Percentiles rank a stretch among this genome's conserved stretches.
Conservation (phyloP, 441 rosid genomes). For the Erysimum cheiri region DNA sequence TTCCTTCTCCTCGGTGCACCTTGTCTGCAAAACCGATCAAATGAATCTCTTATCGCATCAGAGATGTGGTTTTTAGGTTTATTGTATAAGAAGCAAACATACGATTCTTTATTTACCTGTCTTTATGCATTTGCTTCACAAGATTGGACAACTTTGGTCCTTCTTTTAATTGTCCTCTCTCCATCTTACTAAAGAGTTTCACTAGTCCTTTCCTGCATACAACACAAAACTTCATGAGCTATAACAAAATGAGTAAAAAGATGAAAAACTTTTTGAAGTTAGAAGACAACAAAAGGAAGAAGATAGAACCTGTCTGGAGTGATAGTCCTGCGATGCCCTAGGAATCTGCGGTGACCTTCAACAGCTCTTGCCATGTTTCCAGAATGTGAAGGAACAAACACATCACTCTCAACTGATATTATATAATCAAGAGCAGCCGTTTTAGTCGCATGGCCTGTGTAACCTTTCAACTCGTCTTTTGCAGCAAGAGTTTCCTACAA, state of each 20-base stretch:
- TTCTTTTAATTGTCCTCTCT: constrained; percentile 61
- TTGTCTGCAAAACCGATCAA: constrained; percentile 58
- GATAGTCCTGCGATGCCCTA: constrained; percentile 86
- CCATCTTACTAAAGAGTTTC: constrained; percentile 69
- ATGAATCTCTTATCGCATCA: not conserved
- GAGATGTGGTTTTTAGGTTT: not conserved
- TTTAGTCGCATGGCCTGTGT: constrained; percentile 77
- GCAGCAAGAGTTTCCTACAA: constrained; percentile 75
- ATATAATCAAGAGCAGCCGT: constrained; percentile 94
- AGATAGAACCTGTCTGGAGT: constrained; percentile 78
- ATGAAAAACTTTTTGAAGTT: not conserved
- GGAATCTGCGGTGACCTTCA: constrained; percentile 96
- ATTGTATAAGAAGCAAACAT: constrained; percentile 4
- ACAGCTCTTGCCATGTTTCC: constrained; percentile 99
- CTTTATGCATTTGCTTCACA: constrained; percentile 71
- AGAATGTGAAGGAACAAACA: constrained; percentile 86
- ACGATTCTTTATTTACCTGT: constrained; percentile 51
- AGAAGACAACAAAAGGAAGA: constrained; percentile 2
- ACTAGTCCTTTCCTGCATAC: constrained; percentile 75
- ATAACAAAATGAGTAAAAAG: not conserved
- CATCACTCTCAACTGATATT: constrained; percentile 83
- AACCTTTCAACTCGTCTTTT: constrained; percentile 62
- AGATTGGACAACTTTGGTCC: constrained; percentile 53
- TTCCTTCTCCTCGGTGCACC: constrained; percentile 83
- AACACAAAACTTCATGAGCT: constrained; percentile 14